phyloP scores from a whole-genome alignment of 108 stramenopile genomes.

The Tribonema minus region DNA sequence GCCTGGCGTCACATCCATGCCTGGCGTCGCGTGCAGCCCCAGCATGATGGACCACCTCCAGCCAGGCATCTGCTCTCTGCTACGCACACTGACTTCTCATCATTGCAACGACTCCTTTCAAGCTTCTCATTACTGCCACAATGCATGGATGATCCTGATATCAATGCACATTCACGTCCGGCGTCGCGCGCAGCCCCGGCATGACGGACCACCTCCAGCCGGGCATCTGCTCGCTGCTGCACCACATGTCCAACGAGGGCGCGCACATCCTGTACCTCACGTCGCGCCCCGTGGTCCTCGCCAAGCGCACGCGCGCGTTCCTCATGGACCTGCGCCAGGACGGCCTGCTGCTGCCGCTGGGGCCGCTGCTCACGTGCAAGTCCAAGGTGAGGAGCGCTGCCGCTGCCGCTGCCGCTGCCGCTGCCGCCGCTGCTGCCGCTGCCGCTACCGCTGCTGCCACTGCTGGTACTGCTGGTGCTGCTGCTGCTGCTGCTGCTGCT shows the following conservation, averaged over 20 bases:
- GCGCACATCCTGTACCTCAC: slow-evolving; percentile 31
- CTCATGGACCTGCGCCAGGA: slow-evolving; percentile 8
- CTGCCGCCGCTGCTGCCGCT: too few species aligned
- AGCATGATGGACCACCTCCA: slow-evolving; percentile 9
- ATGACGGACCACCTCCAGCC: slow-evolving; percentile 11
- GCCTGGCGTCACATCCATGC: too few species aligned
- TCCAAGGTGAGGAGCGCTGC: too few species aligned
- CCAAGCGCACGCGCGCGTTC: slow-evolving; percentile 13
- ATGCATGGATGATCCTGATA: too few species aligned
- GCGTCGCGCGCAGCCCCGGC: background rate
- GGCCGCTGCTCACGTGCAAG: background rate
- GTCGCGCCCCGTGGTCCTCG: slow-evolving; percentile 17
- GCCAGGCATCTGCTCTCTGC: slow-evolving; percentile 16
- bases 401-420: too few species aligned
- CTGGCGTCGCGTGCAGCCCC: background rate
- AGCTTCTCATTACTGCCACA: too few species aligned
- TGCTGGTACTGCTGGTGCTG: too few species aligned
- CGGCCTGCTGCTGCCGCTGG: slow-evolving; percentile 34
- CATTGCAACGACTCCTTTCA: too few species aligned
- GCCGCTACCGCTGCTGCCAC: too few species aligned
- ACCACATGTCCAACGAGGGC: slow-evolving; percentile 14
- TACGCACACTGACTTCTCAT: too few species aligned
- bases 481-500: too few species aligned
- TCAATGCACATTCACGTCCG: too few species aligned
- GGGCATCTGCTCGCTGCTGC: slow-evolving; percentile 33